Evolutionary conservation across 495 filamentous ascomycete genomes (phyloP).

Genomic region (Hypoxylon perforatum): DNA sequence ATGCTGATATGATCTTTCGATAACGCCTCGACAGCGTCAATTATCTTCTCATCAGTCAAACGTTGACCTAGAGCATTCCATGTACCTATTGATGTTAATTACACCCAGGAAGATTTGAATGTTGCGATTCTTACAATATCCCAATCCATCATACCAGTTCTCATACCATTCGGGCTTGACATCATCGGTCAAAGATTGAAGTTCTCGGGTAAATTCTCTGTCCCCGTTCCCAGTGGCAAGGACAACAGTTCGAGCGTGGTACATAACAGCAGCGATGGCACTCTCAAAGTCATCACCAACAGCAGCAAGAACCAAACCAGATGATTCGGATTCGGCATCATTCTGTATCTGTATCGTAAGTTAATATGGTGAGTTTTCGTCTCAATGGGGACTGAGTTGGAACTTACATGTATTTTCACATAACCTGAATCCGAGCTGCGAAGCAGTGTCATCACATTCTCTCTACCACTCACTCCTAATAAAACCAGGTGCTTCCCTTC

Average conservation of each 20-base stretch:
- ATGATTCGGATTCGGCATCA: slow-evolving; percentile 66
- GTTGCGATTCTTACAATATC: slow-evolving; percentile 63
- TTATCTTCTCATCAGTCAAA: slow-evolving; percentile 81
- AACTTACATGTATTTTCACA: slow-evolving; percentile 71
- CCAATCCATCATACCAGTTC: slow-evolving; percentile 87
- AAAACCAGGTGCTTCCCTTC: slow-evolving; percentile 85
- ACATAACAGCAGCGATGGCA: slow-evolving; percentile 83
- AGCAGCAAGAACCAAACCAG: slow-evolving; percentile 75
- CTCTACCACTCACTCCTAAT: slow-evolving; percentile 80
- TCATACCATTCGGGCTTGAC: slow-evolving; percentile 78
- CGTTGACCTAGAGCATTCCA: slow-evolving; percentile 93
- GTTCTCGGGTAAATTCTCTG: slow-evolving; percentile 48
- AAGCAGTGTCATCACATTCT: slow-evolving; percentile 77
- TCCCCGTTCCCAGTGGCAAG: slow-evolving; percentile 35
- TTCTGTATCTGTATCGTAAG: slow-evolving; percentile 60
- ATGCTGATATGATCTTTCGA: slow-evolving; percentile 78
- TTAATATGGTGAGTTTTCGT: slow-evolving; percentile 17
- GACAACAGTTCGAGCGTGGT: slow-evolving; percentile 81
- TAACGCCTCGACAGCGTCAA: slow-evolving; percentile 76
- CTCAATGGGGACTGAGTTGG: not conserved
- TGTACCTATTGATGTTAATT: slow-evolving; percentile 64
- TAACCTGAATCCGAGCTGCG: slow-evolving; percentile 72
- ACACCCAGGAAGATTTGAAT: not conserved
- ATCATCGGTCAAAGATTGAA: slow-evolving; percentile 57
- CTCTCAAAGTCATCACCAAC: slow-evolving; percentile 80